Evolutionary conservation across 2,329 filamentous ascomycete species (phyloP), one percentile per base, ranked within the genome.

Genomic region (Thermoascus crustaceus): DNA sequence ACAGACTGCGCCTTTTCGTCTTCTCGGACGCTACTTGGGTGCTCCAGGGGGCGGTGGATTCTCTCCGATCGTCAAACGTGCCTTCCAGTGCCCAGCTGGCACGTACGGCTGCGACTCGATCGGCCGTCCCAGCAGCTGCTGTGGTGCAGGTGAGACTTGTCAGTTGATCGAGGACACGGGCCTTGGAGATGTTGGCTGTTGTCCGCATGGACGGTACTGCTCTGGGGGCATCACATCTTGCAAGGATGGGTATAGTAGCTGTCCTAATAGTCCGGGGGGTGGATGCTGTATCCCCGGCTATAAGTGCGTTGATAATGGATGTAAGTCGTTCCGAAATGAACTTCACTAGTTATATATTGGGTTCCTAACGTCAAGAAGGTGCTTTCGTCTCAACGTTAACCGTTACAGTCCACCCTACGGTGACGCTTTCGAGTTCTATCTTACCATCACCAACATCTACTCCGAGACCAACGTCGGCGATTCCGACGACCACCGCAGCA

Each of bases 281-380:
- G 77, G 75, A 1, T 80, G 76, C 45, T 80, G 76, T 58, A 64
- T 79, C 22, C 73, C 75, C 3, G 75, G 73, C 0, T 78, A 74
- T 49, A 60, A 60, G 5, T 80, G 77, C 54, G 64, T 70, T 24
- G 66, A 66, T 34, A 62, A 69, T 40, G 76, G 75, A 35, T 80
- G 76, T 71, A 20, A 49, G 56, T 49, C 24, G 20, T 10, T 18
- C 7, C 5, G 58, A 61, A 49, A 55, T 46, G 17, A 42, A 5
- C 10, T n/a, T 20, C 17, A 11, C 18, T 7, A 3, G 18, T 10
- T 19, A 26, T 20, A 20, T 30, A n/a, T 18, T 21, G 8, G 14
- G 2, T 26, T 32, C 8, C 22, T 35, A 32, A 37, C n/a, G 6
- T 8, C 2, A 9, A 22, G 17, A 35, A 60, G 58, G 55, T 44